Base-by-base conservation (phyloP, 768 basidiomycete genomes). In the Lentinula boryana region DNA sequence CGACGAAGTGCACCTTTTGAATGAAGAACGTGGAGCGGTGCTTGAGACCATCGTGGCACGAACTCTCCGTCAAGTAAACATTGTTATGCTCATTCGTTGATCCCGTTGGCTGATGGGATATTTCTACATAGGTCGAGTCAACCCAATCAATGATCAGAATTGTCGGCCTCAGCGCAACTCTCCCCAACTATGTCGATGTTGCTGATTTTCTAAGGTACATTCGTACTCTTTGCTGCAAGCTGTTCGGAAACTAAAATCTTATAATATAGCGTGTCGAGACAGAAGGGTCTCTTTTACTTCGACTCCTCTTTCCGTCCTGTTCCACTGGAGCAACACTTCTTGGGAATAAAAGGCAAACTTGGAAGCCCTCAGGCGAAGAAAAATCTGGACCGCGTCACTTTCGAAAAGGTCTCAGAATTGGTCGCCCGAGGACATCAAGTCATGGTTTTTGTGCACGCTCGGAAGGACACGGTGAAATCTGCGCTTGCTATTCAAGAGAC, bases 401-500 rank as follows among this genome's bases (percentile, higher is more conserved):
- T 89, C 66, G 81, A 95, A 66, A 98, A 96, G 74, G 94, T 98
- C 18, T 82, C 88, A 3, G 89, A 91, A 36, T 78, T 98, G 5
- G 91, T 98, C 32, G 80, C 75, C n/a, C 83, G 87, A 66, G 97
- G 95, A 2, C 97, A 99, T 74, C 97, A 98, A 72, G 94, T 97
- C 62, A 98, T 99, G 95, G 95, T 99, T 0, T 99, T 99, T 68
- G 97, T 99, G 8, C 97, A 99, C 72, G 93, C 97, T 13, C 84
- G 97, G 33, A 98, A 97, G 75, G 97, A 98, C 69, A 99, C 97
- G 0, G 97, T 98, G 56, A 97, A 96, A 70, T 84, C 91, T 0
- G 95, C 95, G 0, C 76, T 86, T 67, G 84, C 81, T 9, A 78
- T 99, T 27, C 85, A 85, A 60, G 97, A 98, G 63, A 79, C 87